These are phyloP conservation scores for Fistulifera solaris DNA, from an alignment of 108 stramenopile species.

Conservation along the genomic window DNA sequence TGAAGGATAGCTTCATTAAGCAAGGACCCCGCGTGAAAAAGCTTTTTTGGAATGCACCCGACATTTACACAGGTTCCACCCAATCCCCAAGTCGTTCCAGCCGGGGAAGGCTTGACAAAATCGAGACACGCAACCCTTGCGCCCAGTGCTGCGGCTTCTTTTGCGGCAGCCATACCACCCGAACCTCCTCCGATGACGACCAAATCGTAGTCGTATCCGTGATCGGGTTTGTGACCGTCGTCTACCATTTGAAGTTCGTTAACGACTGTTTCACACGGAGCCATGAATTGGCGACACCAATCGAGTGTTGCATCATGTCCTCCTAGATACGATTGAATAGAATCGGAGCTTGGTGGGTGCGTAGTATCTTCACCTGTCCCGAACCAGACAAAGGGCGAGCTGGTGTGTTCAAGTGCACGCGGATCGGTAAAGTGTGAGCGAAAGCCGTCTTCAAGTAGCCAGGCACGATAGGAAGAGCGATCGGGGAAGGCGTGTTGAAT, in stretches of 20 bases:
- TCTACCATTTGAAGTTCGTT: conserved; percentile 29
- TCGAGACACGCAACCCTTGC: conserved; percentile 92
- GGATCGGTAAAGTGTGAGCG: conserved; percentile 29
- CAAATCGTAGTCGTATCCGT: conserved; percentile 91
- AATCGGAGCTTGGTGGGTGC: conserved; percentile 13
- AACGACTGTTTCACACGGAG: conserved; percentile 12
- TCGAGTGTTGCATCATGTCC: conserved; percentile 73
- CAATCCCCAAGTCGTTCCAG: conserved; percentile 92
- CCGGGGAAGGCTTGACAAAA: conserved; percentile 92
- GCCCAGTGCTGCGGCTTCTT: conserved; percentile 90
- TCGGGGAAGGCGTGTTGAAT: conserved; percentile 63
- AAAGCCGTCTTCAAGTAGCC: conserved; percentile 67
- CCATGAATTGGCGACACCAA: conserved; percentile 60
- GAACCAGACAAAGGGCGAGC: conserved; percentile 73
- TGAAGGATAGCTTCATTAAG: conserved; percentile 37
- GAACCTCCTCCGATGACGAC: conserved; percentile 97
- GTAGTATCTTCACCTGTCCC: conserved; percentile 8
- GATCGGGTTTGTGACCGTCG: conserved; percentile 54
- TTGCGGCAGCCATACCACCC: conserved; percentile 85
- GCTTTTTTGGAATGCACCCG: conserved; percentile 97
- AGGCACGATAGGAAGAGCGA: conserved; percentile 59
- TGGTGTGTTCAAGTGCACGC: conserved; percentile 30
- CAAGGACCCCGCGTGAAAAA: conserved; percentile 88
- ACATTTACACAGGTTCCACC: conserved; percentile 98
- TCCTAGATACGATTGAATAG: conserved; percentile 60